Conservation (phyloP, 345 rosid species). For the Capsella bursapastoris region DNA sequence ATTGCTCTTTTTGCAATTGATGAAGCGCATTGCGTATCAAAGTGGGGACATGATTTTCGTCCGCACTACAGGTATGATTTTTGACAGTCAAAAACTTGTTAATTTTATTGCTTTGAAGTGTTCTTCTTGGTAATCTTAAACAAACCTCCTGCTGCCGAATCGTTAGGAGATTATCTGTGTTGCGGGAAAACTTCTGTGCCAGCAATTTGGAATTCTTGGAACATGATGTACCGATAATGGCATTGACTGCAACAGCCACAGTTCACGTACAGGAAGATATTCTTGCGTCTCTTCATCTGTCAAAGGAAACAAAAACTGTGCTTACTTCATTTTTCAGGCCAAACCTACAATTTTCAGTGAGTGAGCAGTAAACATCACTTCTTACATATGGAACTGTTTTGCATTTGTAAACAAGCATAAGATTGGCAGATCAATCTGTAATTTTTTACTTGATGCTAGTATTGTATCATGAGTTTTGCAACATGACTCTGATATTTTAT, state of each 20-base stretch:
- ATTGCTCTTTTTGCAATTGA: conserved; percentile 89
- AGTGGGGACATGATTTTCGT: conserved; percentile 98
- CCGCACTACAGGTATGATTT: conserved; percentile 69
- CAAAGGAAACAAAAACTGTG: conserved; percentile 73
- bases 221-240: conserved; percentile 80
- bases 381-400: conserved; percentile 7
- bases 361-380: conserved; percentile 33
- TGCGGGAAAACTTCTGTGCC: conserved; percentile 71
- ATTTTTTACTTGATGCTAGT: not conserved
- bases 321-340: conserved; percentile 83
- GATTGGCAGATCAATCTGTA: not conserved
- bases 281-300: conserved; percentile 66
- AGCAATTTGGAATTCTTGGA: conserved; percentile 60
- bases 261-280: conserved; percentile 73
- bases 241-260: conserved; percentile 94
- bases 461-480: conserved; percentile 1
- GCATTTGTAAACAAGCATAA: conserved; percentile 13
- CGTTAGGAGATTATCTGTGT: conserved; percentile 69
- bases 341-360: conserved; percentile 74
- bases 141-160: not conserved
- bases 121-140: conserved; percentile 8
- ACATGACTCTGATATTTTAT: not conserved
- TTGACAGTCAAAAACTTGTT: not conserved
- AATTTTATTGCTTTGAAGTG: not conserved
- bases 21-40: conserved; percentile 91